Evolutionary conservation across 2,329 filamentous ascomycete species (phyloP), one percentile per base, ranked within the genome.

Genomic region (Colletotrichum siamense): DNA sequence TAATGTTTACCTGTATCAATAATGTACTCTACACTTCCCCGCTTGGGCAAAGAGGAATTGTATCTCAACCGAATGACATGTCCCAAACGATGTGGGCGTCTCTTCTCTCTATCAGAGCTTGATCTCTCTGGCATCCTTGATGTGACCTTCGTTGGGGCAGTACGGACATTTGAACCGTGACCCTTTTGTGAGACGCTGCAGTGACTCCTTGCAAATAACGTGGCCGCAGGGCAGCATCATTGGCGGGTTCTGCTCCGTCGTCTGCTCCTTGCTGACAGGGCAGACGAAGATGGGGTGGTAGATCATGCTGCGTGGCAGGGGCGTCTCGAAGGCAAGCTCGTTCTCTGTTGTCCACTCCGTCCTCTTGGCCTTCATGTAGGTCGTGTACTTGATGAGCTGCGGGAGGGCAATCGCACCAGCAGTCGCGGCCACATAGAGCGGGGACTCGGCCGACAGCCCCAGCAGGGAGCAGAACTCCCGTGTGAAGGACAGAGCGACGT

Each of bases 271-370:
- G 81, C 94, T 96, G 7, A 99, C 97, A 0, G 97, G 97, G 82
- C 97, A 99, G 57, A 99, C 97, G 83, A 99, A 99, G 82, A 99
- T 98, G 72, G 95, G 95, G 84, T 99, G 97, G 87, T 98, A 99
- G 65, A 93, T 88, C 90, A 92, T 92, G 79, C 87, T 89, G 66
- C 84, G 82, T 1, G 91, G 91, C 3, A 93, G 85, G 3, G 91
- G 89, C 2, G 91, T 93, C 81, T 95, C 90, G 82, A 96, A 97
- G 0, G 96, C 95, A 22, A 99, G 88, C 84, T 99, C 97, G 81
- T 97, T 93, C 77, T 94, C 91, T 6, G 95, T 96, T 1, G 96
- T 98, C 97, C 97, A 99, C 84, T 98, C 96, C 0, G 96, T 98
- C 77, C 95, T 93, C 85, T 96, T 96, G 80, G 95, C 93, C 81